Evolutionary conservation across 768 basidiomycete species (phyloP).

Genomic region (Hirschioporus abietinus): DNA sequence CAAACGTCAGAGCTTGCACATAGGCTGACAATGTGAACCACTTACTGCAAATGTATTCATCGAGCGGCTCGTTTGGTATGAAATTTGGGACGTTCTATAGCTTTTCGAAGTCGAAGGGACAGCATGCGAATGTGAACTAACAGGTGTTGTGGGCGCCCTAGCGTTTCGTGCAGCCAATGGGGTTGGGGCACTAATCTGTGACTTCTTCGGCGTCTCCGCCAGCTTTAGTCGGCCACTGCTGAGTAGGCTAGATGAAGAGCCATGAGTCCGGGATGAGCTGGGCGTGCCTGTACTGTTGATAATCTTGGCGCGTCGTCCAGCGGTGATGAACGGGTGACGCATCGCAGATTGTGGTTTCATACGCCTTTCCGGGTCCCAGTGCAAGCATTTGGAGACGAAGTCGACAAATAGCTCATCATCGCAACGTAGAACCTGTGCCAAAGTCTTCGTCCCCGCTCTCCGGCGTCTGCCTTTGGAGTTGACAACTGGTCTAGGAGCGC

Average conservation of each 20-base stretch:
- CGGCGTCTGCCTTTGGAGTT: slow-evolving; percentile 95
- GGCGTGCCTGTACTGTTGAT: slow-evolving; percentile 34
- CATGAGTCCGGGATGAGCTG: slow-evolving; percentile 45
- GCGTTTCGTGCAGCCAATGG: slow-evolving; percentile 67
- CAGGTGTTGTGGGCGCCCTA: slow-evolving; percentile 11
- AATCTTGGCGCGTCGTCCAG: slow-evolving; percentile 51
- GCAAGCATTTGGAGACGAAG: slow-evolving; percentile 94
- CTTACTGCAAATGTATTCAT: slow-evolving; percentile 2
- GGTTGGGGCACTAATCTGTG: slow-evolving; percentile 83
- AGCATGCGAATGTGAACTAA: slow-evolving; percentile 2
- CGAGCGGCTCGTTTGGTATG: slow-evolving; percentile 3
- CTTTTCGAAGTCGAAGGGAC: not conserved
- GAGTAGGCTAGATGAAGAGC: slow-evolving; percentile 55
- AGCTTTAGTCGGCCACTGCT: slow-evolving; percentile 41
- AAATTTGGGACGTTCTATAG: slow-evolving; percentile 1
- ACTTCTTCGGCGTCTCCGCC: slow-evolving; percentile 82
- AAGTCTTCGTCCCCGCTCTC: slow-evolving; percentile 85
- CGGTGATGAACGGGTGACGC: slow-evolving; percentile 83
- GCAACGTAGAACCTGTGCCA: slow-evolving; percentile 83
- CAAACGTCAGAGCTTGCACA: not conserved
- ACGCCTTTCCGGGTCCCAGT: slow-evolving; percentile 96
- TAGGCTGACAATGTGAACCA: not conserved
- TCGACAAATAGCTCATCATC: slow-evolving; percentile 96
- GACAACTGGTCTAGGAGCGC: slow-evolving; percentile 87
- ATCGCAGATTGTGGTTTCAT: slow-evolving; percentile 91